Percentiles rank a stretch among this genome's conserved stretches.
Evolutionary conservation across 176 grass and related monocot species (phyloP).

Genomic region (Bolboschoenus planiculmis): DNA sequence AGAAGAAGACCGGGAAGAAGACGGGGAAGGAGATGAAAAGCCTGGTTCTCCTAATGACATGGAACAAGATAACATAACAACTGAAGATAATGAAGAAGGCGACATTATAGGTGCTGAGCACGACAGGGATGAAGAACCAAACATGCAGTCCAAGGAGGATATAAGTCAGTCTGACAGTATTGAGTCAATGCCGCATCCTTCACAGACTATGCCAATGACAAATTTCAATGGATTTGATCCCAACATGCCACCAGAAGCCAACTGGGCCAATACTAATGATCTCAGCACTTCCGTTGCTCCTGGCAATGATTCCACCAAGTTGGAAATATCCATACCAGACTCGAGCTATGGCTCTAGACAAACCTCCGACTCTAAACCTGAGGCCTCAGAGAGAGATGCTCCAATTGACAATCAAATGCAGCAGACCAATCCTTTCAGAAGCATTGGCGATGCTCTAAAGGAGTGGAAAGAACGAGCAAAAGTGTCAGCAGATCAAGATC

Average conservation of each 20-base stretch:
- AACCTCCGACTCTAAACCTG: slow-evolving; percentile 53
- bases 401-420: slow-evolving; percentile 39
- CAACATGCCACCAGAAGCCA: slow-evolving; percentile 51
- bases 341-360: slow-evolving; percentile 50
- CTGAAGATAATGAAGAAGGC: slow-evolving; percentile 26
- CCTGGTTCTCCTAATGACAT: slow-evolving; percentile 33
- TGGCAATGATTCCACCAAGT: slow-evolving; percentile 46
- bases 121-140: slow-evolving; percentile 6
- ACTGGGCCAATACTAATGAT: slow-evolving; percentile 63
- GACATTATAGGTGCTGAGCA: slow-evolving; percentile 46
- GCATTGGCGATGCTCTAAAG: slow-evolving; percentile 74
- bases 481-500: slow-evolving; percentile 76
- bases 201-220: slow-evolving; percentile 26
- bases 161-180: slow-evolving; percentile 32
- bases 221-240: slow-evolving; percentile 41
- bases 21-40: slow-evolving; percentile 41
- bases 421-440: slow-evolving; percentile 80
- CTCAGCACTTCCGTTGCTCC: slow-evolving; percentile 47
- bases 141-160: slow-evolving; percentile 45
- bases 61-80: slow-evolving; percentile 35
- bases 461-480: slow-evolving; percentile 91
- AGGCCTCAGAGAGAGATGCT: slow-evolving; percentile 44
- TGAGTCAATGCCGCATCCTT: slow-evolving; percentile 43
- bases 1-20: slow-evolving; percentile 31
- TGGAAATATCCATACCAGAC: slow-evolving; percentile 67